Evolutionary conservation across 176 grass and related monocot genomes (phyloP), one percentile per base, ranked within the genome.

Genomic region (Cocos nucifera): DNA sequence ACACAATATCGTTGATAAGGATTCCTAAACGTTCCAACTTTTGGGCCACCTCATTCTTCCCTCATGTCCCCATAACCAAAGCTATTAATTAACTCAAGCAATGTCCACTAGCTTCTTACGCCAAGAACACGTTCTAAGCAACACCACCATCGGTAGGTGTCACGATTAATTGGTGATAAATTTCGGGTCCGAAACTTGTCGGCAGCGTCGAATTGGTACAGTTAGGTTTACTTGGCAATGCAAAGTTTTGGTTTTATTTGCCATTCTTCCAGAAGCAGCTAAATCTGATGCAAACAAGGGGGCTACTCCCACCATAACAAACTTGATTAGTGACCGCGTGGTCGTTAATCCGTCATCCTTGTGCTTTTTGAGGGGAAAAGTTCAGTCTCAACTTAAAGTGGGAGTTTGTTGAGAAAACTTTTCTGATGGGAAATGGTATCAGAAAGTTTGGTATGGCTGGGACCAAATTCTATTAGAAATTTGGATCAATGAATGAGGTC

Each of bases 321-420:
- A 53, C 50, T 39, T 28, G 63, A 62, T 23, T 52, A 25, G 65
- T 75, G 61, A 57, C 74, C 49, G 54, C 17, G 17, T 52, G 2
- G 62, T 63, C 50, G 64, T 35, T 49, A 44, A 9, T 14, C 10
- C 10, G 35, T 44, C 35, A 3, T 44, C 35, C 35, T 9, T 44
- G 35, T 44, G 35, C 35, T 44, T 2, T 44, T 12, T 12, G 35
- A 12, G 17, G 51, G 4, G 15, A 73, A 75, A 67, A 67, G 57
- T 63, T 73, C 66, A 89, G 77, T 78, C 24, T 26, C 72, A 83
- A 72, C 72, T 69, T 77, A 62, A 72, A 62, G 5, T 4, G n/a
- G 21, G 24, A 71, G 85, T 88, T 83, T 88, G 86, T 85, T 89
- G 83, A 53, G 15, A 70, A 49, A 44, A 70, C 75, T 82, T 74